Percentiles rank a stretch among this genome's conserved stretches.
phyloP scores from a whole-genome alignment of 495 filamentous ascomycete species.

The Talaromyces liani region DNA sequence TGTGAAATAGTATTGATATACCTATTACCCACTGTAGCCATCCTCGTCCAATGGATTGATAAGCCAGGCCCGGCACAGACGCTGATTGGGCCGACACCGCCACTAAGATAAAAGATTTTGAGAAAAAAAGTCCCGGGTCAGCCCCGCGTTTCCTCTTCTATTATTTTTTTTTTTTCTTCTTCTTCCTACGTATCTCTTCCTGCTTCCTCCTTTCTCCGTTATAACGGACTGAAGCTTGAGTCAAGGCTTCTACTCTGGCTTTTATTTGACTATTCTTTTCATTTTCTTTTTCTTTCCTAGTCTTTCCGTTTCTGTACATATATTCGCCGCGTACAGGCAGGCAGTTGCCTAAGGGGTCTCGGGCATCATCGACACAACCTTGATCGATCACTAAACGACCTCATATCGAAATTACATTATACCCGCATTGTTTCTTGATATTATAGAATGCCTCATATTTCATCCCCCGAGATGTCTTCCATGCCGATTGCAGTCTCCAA shows the following conservation, averaged over 20 bases:
- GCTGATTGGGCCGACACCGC: conserved; percentile 2
- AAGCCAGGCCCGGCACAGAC: neutral
- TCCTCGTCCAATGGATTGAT: neutral
- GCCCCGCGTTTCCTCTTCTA: conserved; percentile 9
- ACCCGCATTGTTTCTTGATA: conserved; percentile 5
- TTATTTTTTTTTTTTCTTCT: conserved; percentile 24
- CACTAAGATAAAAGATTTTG: conserved; percentile 7
- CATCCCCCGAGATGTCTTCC: conserved; percentile 47
- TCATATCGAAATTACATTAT: neutral
- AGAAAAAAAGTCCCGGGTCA: conserved; percentile 4
- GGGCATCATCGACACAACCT: conserved; percentile 1
- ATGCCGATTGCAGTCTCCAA: conserved; percentile 58
- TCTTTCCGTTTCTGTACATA: conserved; percentile 1
- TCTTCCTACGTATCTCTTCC: neutral
- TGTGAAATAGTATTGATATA: neutral
- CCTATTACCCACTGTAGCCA: neutral
- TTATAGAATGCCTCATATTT: conserved; percentile 60
- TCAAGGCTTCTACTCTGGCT: neutral
- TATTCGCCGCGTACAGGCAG: conserved; percentile 3
- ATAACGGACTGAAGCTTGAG: neutral
- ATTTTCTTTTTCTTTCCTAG: neutral
- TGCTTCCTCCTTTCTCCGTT: neutral
- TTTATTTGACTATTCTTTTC: neutral
- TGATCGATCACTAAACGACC: neutral
- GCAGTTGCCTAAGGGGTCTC: neutral